Evolutionary conservation across 805 yeast species (phyloP).

Genomic region (Metschnikowia amazonensis): DNA sequence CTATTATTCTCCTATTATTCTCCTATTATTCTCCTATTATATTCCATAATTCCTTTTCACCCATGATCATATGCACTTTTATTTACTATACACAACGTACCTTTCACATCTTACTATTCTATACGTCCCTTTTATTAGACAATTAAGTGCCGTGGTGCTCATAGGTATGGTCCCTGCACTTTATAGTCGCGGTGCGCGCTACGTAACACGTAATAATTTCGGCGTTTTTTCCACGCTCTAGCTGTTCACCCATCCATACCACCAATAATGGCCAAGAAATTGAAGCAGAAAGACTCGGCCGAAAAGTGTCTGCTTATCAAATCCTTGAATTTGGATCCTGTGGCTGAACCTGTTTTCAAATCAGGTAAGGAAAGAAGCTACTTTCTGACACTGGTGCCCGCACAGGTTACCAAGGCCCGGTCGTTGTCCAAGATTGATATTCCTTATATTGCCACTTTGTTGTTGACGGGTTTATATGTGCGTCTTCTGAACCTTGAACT

Average conservation of each 20-base stretch:
- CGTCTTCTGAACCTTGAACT: conserved; percentile 57
- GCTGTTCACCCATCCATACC: conserved; percentile 2
- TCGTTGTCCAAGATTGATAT: conserved; percentile 22
- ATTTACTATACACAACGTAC: too few relatives aligned
- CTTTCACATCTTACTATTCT: too few relatives aligned
- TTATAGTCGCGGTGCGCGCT: conserved; percentile 4
- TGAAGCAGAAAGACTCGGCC: conserved; percentile 9
- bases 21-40: too few relatives aligned
- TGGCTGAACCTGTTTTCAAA: conserved; percentile 30
- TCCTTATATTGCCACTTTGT: conserved; percentile 29
- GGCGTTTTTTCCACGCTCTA: neutral
- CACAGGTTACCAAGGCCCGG: conserved; percentile 25
- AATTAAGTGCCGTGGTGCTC: too few relatives aligned
- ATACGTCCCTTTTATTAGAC: too few relatives aligned
- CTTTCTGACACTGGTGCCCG: conserved; percentile 49
- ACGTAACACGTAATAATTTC: neutral
- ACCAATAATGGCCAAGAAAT: conserved; percentile 18
- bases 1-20: too few relatives aligned
- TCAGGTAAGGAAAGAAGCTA: conserved; percentile 55
- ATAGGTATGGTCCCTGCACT: conserved; percentile 1
- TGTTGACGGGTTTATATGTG: conserved; percentile 52
- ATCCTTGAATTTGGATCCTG: conserved; percentile 38
- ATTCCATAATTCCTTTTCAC: too few relatives aligned
- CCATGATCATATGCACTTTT: too few relatives aligned
- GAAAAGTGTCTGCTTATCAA: neutral